Evolutionary conservation across 1,139 yeast genomes (phyloP), one percentile per base, ranked within the genome.

Genomic region (Pichia sp.): DNA sequence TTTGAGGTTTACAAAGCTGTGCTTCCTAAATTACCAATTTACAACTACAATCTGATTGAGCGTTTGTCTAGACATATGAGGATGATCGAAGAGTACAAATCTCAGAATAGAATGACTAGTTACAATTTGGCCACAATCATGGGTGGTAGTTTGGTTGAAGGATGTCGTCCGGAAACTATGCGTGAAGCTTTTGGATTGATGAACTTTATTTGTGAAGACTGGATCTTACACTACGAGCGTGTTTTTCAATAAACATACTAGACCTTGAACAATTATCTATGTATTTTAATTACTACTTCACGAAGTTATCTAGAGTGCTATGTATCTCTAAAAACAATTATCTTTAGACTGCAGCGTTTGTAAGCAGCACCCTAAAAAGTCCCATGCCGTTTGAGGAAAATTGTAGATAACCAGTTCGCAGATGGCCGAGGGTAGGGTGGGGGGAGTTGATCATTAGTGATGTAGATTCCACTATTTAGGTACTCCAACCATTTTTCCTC

Each of bases 61-160:
- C 72, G 86, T 49, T 75, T 92, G 54, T 75, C 87, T 49, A 73
- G 75, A 49, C 99, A 93, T 71, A 77, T 92, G 72, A 77, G 79
- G 55, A 70, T 71, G 52, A 72, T 81, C 38, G 73, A 74, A 58
- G 71, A 70, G 52, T 71, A 67, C 59, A 73, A 75, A 55, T 77
- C 74, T 8, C 64, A 62, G 17, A 81, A 81, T 66, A 78, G 74
- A 63, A 81, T 81, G 85, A 77, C 77, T 1, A 69, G 83, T 6
- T 74, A 83, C 2, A 81, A 81, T 59, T 67, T 81, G 59, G 84
- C 85, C 3, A 81, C 84, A 0, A 84, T 81, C 24, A 75, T 81
- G 59, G 85, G 85, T 0, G 85, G 85, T 2, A 81, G 84, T 5
- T 74, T 81, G 54, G 79, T 83, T 3, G 85, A 81, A 61, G 82